Evolutionary conservation across 192 early-diverging fungal genomes (phyloP), one percentile per base, ranked within the genome.

Genomic region (Gamsiella multidivaricata): DNA sequence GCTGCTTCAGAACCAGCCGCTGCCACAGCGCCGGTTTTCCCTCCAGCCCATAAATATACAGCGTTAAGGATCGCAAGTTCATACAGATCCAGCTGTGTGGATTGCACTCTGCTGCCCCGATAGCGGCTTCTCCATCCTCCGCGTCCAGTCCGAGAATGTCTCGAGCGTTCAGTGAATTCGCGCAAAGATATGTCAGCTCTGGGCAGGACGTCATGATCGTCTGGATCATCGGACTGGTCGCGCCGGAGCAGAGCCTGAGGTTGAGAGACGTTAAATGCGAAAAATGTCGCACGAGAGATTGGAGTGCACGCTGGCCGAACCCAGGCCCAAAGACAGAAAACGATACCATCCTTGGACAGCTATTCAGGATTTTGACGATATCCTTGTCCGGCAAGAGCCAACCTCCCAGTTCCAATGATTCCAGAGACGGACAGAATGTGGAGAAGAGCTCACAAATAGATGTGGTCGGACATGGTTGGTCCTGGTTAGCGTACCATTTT

Each of bases 21-120:
- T 60, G 57, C 45, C 57, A 60, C 8, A 25, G 32, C 2, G 23
- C 23, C 3, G 67, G 67, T 23, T 37, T 41, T 17, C 36, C 37
- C 17, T 59, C 57, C 26, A 69, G 34, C 1, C 67, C 67, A 52
- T 56, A 69, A 32, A 69, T 26, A 10, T 39, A 69, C 11, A 69
- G 18, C 7, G 56, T 42, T 9, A 69, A 4, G 11, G 25, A 52
- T 3, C 37, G 32, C 22, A 69, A 25, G 6, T 65, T 14, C 25
- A 15, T 3, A 39, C 67, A 69, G 28, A 60, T 37, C 67, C 67
- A 69, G 33, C 60, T 49, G 17, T 59, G 56, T 25, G 45, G 55
- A n/a, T 43, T 3, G 5, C 29, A 39, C 20, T 39, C 26, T 54
- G 29, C 15, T 18, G 1, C 18, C 32, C 11, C 4, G 3, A 31